Percentiles rank a stretch among this genome's conserved stretches.
Evolutionary conservation across 2,329 filamentous ascomycete genomes (phyloP).

Genomic region (Sclerotinia subarctica): DNA sequence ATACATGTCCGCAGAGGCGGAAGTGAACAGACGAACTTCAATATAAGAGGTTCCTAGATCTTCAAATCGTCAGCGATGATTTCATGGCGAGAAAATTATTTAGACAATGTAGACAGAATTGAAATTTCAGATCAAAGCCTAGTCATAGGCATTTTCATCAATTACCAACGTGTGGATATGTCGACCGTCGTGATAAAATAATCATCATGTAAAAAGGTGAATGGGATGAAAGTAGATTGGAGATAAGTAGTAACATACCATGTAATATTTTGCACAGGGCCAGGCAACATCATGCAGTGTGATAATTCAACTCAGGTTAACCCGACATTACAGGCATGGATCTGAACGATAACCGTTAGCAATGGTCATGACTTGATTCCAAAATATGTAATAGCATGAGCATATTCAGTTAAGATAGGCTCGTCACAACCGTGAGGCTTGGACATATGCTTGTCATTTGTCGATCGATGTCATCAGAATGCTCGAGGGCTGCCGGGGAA

Average conservation of each 20-base stretch:
- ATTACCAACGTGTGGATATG: constrained; percentile 66
- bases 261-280: not conserved
- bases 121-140: constrained; percentile 49
- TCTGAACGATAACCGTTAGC: constrained; percentile 24
- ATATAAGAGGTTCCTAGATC: not conserved
- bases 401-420: constrained; percentile 49
- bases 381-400: constrained; percentile 27
- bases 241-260: constrained; percentile 24
- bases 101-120: not conserved
- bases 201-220: constrained; percentile 60
- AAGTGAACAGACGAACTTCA: not conserved
- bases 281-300: not conserved
- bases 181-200: constrained; percentile 83
- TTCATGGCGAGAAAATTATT: not conserved
- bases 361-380: not conserved
- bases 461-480: constrained; percentile 79
- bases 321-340: not conserved
- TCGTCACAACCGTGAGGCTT: constrained; percentile 63
- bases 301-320: not conserved
- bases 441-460: constrained; percentile 98
- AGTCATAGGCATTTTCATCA: constrained; percentile 82
- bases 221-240: constrained; percentile 5
- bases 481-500: constrained; percentile 33
- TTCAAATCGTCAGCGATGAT: not conserved
- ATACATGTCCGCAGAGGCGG: not conserved